Base-by-base conservation (phyloP, 768 basidiomycete genomes). In the Russula ochroleuca region DNA sequence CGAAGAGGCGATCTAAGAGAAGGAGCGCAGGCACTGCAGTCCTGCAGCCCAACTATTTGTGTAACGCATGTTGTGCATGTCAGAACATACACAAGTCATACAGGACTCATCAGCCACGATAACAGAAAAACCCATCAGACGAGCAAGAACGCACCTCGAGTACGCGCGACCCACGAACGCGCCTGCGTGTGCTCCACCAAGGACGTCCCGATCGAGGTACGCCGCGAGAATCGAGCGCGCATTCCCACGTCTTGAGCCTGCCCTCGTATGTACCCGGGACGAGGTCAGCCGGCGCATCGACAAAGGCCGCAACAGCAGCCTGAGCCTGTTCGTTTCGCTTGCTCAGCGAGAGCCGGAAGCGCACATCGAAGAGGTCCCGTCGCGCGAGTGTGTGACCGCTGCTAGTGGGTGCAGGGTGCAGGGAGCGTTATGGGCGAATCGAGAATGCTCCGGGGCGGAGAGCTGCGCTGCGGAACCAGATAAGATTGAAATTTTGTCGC, bases 211-310 rank as follows among this genome's bases (percentile, higher is more conserved):
- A 59, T 80, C 76, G 17, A 91, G 76, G 68, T 86, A 88, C 38
- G 83, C 79, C 0, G 89, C 90, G 2, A 98, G 78, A 73, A 73
- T 98, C 96, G 15, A 94, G 75, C 54, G 91, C 90, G 68, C 93
- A 96, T 73, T 99, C 96, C 96, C 96, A 99, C 2, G 94, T 98
- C 75, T 98, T 98, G 57, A 98, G 73, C 6, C 96, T 96, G 23
- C 96, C 96, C 76, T 99, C 96, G 68, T 99, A 98, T 0, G 94
- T 80, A 1, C 94, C 87, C 3, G 94, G 90, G 3, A 98, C 84
- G 15, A 99, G 83, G 74, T 98, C 96, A 0, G 93, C 92, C 0
- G 89, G 89, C 1, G 87, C 84, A 67, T 93, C 88, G 19, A 96
- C 77, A 62, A 88, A 91, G 5, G 49, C 58, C 15, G 80, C 28